phyloP scores from a whole-genome alignment of 2,329 filamentous ascomycete species.

The Metarhizium anisopliae region DNA sequence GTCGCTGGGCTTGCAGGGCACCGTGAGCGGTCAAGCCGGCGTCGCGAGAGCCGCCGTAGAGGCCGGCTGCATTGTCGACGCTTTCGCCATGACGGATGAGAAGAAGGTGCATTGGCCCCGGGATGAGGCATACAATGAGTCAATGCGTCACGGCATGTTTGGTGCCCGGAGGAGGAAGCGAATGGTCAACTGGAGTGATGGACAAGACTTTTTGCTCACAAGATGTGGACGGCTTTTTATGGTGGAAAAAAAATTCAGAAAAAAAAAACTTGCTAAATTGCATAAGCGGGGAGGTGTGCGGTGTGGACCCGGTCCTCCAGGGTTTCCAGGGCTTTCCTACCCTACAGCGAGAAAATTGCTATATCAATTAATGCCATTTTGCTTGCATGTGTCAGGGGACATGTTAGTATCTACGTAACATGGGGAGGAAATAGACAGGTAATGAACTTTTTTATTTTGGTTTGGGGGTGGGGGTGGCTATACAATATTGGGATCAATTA shows the following conservation, averaged over 20 bases:
- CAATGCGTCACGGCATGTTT: not conserved
- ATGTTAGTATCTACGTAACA: no score
- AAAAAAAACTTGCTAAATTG: not conserved
- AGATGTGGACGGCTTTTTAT: not conserved
- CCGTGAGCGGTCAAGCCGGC: constrained; percentile 76
- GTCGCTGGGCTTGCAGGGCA: constrained; percentile 63
- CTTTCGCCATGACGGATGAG: constrained; percentile 85
- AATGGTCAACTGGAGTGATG: not conserved
- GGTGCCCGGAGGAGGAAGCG: not conserved
- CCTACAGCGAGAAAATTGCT: not conserved
- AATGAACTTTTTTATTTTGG: no score
- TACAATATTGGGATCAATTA: no score
- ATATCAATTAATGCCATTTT: not conserved
- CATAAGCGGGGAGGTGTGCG: not conserved
- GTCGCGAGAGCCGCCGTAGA: constrained; percentile 74
- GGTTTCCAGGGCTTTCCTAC: not conserved
- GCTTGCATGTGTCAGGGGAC: no score
- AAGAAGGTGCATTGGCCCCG: constrained; percentile 41
- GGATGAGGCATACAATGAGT: not conserved
- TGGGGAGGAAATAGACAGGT: no score
- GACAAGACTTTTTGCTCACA: no score
- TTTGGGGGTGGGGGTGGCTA: no score
- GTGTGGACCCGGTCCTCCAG: no score
- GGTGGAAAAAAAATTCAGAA: not conserved
- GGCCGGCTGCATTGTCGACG: constrained; percentile 74